phyloP scores from a whole-genome alignment of 2,329 filamentous ascomycete species.

The Xylariaceae sp. region DNA sequence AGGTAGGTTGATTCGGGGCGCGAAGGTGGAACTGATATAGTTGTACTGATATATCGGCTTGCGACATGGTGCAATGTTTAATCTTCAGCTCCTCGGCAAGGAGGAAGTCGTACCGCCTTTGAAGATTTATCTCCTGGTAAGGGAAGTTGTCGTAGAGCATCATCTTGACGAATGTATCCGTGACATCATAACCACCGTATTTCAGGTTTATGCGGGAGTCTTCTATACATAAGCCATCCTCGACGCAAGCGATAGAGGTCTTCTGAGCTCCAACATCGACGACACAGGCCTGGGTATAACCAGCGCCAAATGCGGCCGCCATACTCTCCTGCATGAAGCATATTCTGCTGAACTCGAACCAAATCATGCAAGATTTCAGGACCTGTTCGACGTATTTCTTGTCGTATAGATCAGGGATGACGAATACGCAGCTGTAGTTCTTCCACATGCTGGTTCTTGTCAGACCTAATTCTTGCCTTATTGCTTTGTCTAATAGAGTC shows the following conservation, averaged over 20 bases:
- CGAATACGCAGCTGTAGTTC: conserved; percentile 94
- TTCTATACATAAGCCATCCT: conserved; percentile 93
- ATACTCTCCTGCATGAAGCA: conserved; percentile 97
- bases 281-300: conserved; percentile 91
- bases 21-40: conserved; percentile 90
- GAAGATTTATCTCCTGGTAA: conserved; percentile 92
- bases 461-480: conserved; percentile 83
- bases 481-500: conserved; percentile 82
- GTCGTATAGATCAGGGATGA: conserved; percentile 97
- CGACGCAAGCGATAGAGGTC: conserved; percentile 95
- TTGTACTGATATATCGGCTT: conserved; percentile 87
- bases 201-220: conserved; percentile 96
- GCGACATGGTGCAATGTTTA: conserved; percentile 89
- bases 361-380: conserved; percentile 83
- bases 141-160: conserved; percentile 96
- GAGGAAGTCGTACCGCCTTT: conserved; percentile 87
- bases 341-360: conserved; percentile 87
- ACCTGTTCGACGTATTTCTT: conserved; percentile 88
- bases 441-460: conserved; percentile 80
- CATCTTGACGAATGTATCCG: conserved; percentile 96
- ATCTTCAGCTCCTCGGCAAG: conserved; percentile 95
- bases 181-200: conserved; percentile 90
- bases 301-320: conserved; percentile 92
- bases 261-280: conserved; percentile 97
- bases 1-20: conserved; percentile 84